phyloP scores from a whole-genome alignment of 2,329 filamentous ascomycete species.

The Cylindrodendrum hubeiense region DNA sequence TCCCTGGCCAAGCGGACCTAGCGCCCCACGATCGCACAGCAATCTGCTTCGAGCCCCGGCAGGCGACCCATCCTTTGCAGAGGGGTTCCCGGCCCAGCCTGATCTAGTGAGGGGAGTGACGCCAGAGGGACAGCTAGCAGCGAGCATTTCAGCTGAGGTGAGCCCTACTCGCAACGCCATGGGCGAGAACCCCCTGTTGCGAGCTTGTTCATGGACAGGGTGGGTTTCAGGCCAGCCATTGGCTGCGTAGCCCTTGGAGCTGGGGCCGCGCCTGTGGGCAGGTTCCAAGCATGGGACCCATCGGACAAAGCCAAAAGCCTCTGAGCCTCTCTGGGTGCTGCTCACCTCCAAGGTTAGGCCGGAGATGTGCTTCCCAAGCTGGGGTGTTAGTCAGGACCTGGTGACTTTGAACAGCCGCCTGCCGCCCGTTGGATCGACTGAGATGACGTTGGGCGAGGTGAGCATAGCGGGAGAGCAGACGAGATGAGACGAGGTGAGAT shows the following conservation, averaged over 20 bases:
- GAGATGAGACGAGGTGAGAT: conserved; percentile 7
- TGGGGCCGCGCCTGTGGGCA: conserved; percentile 30
- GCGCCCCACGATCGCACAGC: conserved; percentile 46
- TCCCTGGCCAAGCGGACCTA: conserved; percentile 35
- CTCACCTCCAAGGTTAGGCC: conserved; percentile 29
- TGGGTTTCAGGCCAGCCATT: conserved; percentile 39
- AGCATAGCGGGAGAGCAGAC: background rate
- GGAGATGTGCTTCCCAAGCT: conserved; percentile 18
- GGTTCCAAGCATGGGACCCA: conserved; percentile 16
- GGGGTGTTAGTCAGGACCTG: conserved; percentile 14
- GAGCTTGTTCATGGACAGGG: conserved; percentile 47
- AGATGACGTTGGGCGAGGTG: conserved; percentile 16
- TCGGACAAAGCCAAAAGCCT: conserved; percentile 15
- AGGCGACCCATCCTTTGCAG: conserved; percentile 34
- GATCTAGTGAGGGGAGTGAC: conserved; percentile 43
- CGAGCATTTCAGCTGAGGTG: conserved; percentile 54
- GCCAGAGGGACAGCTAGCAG: conserved; percentile 41
- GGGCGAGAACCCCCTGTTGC: conserved; percentile 42
- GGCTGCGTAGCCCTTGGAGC: conserved; percentile 28
- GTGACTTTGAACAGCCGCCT: conserved; percentile 18
- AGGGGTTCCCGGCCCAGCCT: conserved; percentile 34
- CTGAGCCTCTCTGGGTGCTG: conserved; percentile 31
- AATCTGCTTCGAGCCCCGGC: conserved; percentile 41
- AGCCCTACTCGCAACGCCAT: conserved; percentile 49
- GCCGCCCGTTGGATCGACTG: conserved; percentile 25